Evolutionary conservation across 176 grass and related monocot species (phyloP), one percentile per base, ranked within the genome.

Genomic region (Avena sativa): DNA sequence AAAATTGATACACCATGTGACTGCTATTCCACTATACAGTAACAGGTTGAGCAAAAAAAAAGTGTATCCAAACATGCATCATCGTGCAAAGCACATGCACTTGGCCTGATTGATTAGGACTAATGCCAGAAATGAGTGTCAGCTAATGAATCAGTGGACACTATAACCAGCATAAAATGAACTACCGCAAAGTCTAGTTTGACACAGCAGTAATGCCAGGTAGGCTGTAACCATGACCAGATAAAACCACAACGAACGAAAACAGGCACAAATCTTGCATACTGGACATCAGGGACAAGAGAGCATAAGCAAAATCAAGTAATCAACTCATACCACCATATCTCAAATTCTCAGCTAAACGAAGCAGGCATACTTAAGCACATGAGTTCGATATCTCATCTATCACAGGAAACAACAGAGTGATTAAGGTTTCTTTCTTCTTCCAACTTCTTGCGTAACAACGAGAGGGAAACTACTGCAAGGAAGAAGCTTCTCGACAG

Each of bases 381-480:
- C 14, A 52, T 32, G 6, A 60, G 85, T 79, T 79, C 81, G 55
- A 36, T 36, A 63, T 64, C 71, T 21, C 16, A 74, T 89, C 65
- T 53, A 70, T 20, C 71, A 82, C 49, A 81, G 1, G 51, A 70
- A 49, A 61, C 58, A 86, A 26, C 50, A 23, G 60, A 62, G 60
- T 6, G 70, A 62, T 83, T 75, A 15, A 9, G 4, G 85, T 74
- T 83, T 26, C 69, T 58, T 25, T 14, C 43, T 44, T 83, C 71
- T 90, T 67, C 32, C 46, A 36, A 3, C 34, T 36, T 36, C 34
- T 36, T 36, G 34, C 34, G 34, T 36, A 36, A 36, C 34, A 36
- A 83, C 51, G 67, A 6, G 73, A 58, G 32, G 62, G 20, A 87
- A 87, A 80, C 66, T 67, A 84, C 36, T 20, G 78, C 73, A 36